A percentile compares a stretch with the other conserved stretches of the same genome.
Evolutionary conservation across 139 green algal species (phyloP).

Genomic region (Ettlia oleoabundans): DNA sequence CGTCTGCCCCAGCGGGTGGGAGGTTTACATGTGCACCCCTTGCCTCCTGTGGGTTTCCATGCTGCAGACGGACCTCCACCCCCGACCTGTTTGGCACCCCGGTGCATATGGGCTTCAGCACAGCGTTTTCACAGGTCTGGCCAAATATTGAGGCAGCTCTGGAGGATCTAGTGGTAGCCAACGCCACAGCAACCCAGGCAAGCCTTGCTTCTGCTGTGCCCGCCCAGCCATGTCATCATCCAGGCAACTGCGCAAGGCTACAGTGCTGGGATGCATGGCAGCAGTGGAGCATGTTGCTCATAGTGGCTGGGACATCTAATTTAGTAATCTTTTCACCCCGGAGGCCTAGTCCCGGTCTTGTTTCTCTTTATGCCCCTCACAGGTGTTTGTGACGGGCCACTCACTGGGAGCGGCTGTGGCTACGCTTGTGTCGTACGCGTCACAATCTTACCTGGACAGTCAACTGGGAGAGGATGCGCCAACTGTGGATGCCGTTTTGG

Average conservation of each 20-base stretch:
- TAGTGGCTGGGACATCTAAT: no score
- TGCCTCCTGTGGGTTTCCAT: not conserved
- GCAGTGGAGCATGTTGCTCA: no score
- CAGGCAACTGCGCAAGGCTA: no score
- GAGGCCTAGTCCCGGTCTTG: not conserved
- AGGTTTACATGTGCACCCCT: not conserved
- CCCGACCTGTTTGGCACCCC: not conserved
- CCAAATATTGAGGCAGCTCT: slow-evolving; percentile 4
- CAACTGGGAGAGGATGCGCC: not conserved
- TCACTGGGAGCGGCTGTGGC: not conserved
- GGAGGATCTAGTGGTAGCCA: not conserved
- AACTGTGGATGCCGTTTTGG: not conserved
- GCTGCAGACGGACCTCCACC: not conserved
- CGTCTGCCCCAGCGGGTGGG: no score
- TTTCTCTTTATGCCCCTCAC: not conserved
- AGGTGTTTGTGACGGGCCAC: slow-evolving; percentile 15
- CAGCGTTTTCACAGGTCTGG: not conserved
- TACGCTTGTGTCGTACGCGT: slow-evolving; percentile 7
- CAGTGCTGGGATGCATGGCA: no score
- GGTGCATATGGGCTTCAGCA: slow-evolving; percentile 5
- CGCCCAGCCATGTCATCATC: not conserved
- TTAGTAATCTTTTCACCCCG: no score
- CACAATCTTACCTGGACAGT: not conserved
- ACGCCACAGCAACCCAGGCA: not conserved
- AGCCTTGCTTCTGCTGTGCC: not conserved